Evolutionary conservation across 306 rosid species (phyloP).

Genomic region (Inga leiocalycina): DNA sequence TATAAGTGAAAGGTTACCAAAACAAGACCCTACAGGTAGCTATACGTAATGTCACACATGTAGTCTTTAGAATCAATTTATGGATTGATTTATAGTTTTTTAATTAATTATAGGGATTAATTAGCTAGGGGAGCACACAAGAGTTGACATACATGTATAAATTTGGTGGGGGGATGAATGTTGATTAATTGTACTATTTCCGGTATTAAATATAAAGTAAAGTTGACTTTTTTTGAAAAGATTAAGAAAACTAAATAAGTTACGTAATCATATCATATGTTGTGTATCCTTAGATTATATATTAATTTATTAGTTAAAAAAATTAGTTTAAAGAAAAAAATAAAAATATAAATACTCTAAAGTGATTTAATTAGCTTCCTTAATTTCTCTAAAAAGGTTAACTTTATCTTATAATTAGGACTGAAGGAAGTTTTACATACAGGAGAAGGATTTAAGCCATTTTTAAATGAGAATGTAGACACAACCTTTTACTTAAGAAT

Average conservation of each 20-base stretch:
- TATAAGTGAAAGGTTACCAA: conserved; percentile 8
- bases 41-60: neutral
- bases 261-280: too few species aligned
- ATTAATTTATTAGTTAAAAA: too few species aligned
- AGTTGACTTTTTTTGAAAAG: too few species aligned
- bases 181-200: neutral
- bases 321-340: too few species aligned
- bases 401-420: too few species aligned
- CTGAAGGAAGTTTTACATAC: neutral
- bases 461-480: conserved; percentile 33
- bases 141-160: conserved; percentile 40
- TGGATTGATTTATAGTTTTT: conserved; percentile 21
- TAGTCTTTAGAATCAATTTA: conserved; percentile 32
- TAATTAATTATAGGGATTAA: neutral
- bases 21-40: conserved; percentile 1
- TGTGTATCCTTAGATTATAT: too few species aligned
- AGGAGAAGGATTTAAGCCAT: neutral
- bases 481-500: neutral
- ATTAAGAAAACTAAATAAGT: too few species aligned
- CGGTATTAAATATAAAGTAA: too few species aligned
- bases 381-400: too few species aligned
- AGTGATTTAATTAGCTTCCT: too few species aligned
- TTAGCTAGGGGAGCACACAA: conserved; percentile 34
- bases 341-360: too few species aligned
- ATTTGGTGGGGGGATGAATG: neutral